Percentiles rank a stretch among this genome's conserved stretches.
phyloP scores from a whole-genome alignment of 2,329 filamentous ascomycete genomes.

The Madurella fahalii region DNA sequence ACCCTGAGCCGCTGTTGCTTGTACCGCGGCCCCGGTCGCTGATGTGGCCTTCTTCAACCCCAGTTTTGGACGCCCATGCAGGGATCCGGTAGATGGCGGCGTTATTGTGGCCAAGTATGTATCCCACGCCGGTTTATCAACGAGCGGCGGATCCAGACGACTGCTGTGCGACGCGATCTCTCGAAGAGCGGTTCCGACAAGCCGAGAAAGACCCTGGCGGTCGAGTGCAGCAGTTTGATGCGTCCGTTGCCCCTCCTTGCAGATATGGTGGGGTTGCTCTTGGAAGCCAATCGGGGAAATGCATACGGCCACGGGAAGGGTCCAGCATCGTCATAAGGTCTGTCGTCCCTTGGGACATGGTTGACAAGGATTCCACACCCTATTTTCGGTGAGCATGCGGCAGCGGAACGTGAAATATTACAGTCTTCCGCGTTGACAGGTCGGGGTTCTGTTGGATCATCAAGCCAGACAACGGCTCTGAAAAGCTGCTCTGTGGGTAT shows the following conservation, averaged over 20 bases:
- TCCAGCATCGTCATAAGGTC: constrained; percentile 7
- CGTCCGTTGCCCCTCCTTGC: not conserved
- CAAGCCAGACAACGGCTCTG: no score
- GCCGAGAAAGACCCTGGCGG: not conserved
- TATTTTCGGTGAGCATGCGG: not conserved
- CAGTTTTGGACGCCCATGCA: not conserved
- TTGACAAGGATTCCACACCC: not conserved
- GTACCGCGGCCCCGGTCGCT: no score
- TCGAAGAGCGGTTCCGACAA: not conserved
- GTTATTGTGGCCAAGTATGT: no score
- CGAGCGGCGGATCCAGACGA: not conserved
- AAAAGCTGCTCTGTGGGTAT: no score
- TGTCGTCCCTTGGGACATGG: not conserved
- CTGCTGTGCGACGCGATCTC: constrained; percentile 12
- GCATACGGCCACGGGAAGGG: constrained; percentile 19
- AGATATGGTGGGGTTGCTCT: constrained; percentile 8
- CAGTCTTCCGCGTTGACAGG: not conserved
- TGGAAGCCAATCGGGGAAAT: constrained; percentile 23
- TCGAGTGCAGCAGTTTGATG: not conserved
- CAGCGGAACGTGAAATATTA: not conserved
- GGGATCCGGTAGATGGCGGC: not conserved
- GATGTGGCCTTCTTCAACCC: no score
- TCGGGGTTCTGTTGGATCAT: no score
- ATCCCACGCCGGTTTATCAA: not conserved
- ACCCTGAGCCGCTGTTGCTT: no score